phyloP scores from a whole-genome alignment of 306 rosid species.

The Quercus agrifolia region DNA sequence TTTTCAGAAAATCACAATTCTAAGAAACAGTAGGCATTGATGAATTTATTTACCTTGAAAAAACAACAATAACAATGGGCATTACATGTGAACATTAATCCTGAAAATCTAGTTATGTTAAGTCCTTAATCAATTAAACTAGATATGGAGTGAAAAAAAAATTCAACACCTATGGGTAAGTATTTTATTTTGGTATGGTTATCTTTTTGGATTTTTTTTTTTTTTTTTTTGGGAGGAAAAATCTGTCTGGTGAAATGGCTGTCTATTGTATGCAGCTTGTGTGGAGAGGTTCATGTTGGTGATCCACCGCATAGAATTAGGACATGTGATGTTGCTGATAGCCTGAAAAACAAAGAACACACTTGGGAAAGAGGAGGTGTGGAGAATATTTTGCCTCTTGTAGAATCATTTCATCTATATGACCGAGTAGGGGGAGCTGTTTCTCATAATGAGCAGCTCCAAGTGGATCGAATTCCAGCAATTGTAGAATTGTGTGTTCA shows the following conservation, averaged over 20 bases:
- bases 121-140: not conserved
- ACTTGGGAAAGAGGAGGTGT: slow-evolving; percentile 58
- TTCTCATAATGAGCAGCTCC: slow-evolving; percentile 60
- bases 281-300: slow-evolving; percentile 71
- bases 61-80: no score
- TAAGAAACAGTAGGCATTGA: not conserved
- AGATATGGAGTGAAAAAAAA: not conserved
- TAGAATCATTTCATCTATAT: slow-evolving; percentile 67
- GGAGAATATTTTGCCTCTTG: slow-evolving; percentile 48
- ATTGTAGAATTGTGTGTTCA: slow-evolving; percentile 66
- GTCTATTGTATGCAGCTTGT: slow-evolving; percentile 36
- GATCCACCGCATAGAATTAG: slow-evolving; percentile 64
- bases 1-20: not conserved
- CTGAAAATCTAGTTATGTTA: not conserved
- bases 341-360: slow-evolving; percentile 61
- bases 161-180: not conserved
- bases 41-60: no score
- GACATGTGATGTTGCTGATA: slow-evolving; percentile 62
- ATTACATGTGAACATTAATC: not conserved
- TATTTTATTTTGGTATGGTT: not conserved
- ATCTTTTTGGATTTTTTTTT: not conserved
- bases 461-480: slow-evolving; percentile 66
- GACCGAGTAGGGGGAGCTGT: slow-evolving; percentile 70
- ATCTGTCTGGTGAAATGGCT: slow-evolving; percentile 9
- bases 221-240: not conserved